These are phyloP conservation scores for Blakeslea trispora DNA, from an alignment of 371 early-diverging fungal species.

Conservation along the genomic window DNA sequence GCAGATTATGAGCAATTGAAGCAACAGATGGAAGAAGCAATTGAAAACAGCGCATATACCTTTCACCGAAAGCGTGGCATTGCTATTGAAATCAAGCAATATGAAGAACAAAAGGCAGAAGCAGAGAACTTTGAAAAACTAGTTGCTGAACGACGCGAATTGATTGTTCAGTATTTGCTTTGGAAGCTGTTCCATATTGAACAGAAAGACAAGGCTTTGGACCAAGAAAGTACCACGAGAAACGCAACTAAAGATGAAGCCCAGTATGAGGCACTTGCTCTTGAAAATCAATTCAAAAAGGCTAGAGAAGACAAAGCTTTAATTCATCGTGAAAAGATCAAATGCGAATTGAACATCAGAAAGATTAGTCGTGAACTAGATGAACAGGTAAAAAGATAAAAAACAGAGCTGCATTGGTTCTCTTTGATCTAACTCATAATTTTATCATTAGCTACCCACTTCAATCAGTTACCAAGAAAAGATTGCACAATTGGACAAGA, in stretches of 20 bases:
- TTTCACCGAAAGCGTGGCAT: slow-evolving; percentile 90
- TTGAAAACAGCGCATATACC: slow-evolving; percentile 84
- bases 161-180: slow-evolving; percentile 70
- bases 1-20: slow-evolving; percentile 88
- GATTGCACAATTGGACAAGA: slow-evolving; percentile 66
- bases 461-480: slow-evolving; percentile 73
- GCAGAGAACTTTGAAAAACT: slow-evolving; percentile 82
- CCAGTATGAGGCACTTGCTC: slow-evolving; percentile 30
- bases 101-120: slow-evolving; percentile 89
- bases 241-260: slow-evolving; percentile 38
- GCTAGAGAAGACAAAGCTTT: slow-evolving; percentile 75
- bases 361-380: slow-evolving; percentile 65
- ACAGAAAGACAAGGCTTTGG: slow-evolving; percentile 54
- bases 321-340: slow-evolving; percentile 72
- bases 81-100: slow-evolving; percentile 87
- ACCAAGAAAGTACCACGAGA: slow-evolving; percentile 37
- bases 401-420: no score
- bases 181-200: slow-evolving; percentile 93
- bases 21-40: slow-evolving; percentile 78
- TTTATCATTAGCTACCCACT: slow-evolving; percentile 58
- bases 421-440: no score
- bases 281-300: slow-evolving; percentile 60
- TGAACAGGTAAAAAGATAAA: slow-evolving; percentile 50
- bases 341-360: slow-evolving; percentile 71
- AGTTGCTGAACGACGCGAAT: slow-evolving; percentile 55